A percentile compares a stretch with the other conserved stretches of the same genome.
Conservation (phyloP, 1,284 basidiomycete genomes). For the Afroboletus lepidellus region DNA sequence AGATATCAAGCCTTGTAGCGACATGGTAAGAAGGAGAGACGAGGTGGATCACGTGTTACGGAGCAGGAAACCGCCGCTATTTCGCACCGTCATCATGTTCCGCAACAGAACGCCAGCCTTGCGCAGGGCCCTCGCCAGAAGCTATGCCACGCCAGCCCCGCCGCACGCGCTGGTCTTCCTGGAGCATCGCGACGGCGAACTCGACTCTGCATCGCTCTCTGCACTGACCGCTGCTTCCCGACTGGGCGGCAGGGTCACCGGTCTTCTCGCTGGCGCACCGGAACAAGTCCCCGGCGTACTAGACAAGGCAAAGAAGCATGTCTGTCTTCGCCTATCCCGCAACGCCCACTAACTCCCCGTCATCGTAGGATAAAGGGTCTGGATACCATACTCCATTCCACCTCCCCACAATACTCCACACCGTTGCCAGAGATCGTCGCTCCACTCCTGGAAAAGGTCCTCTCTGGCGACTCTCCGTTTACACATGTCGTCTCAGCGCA, state of each 20-base stretch:
- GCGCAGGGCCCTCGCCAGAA: conserved; percentile 37
- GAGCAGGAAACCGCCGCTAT: neutral
- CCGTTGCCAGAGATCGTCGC: conserved; percentile 51
- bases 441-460: conserved; percentile 53
- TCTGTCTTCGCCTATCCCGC: neutral
- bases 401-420: conserved; percentile 51
- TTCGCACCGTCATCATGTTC: conserved; percentile 34
- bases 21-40: conserved; percentile 45
- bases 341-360: conserved; percentile 10
- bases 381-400: conserved; percentile 48
- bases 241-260: conserved; percentile 85
- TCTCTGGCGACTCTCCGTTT: conserved; percentile 53
- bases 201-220: conserved; percentile 85
- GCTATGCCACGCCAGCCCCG: conserved; percentile 54
- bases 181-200: conserved; percentile 81
- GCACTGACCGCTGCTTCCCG: conserved; percentile 87
- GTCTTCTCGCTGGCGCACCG: conserved; percentile 79
- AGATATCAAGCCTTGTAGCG: conserved; percentile 78
- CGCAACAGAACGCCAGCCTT: conserved; percentile 30
- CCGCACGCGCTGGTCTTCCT: conserved; percentile 83
- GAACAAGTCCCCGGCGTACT: conserved; percentile 70
- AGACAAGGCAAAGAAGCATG: conserved; percentile 79
- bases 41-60: conserved; percentile 18
- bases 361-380: conserved; percentile 46
- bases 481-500: conserved; percentile 84